Base-by-base conservation (phyloP, 495 filamentous ascomycete genomes). In the Pyrenula aspistea region DNA sequence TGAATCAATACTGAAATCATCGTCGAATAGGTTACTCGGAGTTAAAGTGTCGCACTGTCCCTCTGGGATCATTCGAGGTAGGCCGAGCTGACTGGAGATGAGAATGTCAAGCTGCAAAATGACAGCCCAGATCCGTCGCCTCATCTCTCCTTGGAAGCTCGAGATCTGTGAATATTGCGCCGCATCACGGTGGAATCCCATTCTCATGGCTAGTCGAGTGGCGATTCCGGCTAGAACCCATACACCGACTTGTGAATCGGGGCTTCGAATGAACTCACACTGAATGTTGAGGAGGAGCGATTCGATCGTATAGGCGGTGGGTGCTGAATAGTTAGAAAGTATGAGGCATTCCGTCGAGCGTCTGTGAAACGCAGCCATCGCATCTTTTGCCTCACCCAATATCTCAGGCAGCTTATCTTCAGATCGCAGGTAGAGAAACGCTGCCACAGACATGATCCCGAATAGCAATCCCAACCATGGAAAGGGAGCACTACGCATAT, bases 161-260 rank as follows among this genome's bases (percentile, higher is more conserved):
- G 72, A 70, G 4, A 78, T 62, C 22, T 56, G 66, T 25, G 64
- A 64, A 22, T 69, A 76, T 23, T 72, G 66, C 20, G 58, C 63
- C 0, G 73, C 59, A 56, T 77, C 73, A 4, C 74, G 67, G 55
- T 77, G 73, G 51, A 74, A 76, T 3, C 74, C 74, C 65, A 71
- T 76, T 47, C 68, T 66, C 67, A 76, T 69, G 3, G 74, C 70
- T 11, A 76, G 60, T 36, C 68, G 66, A 49, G 73, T 66, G 12
- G 67, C 62, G 19, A 71, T 69, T 10, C 71, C 69, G 1, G 76
- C 53, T 0, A 78, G 60, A 22, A 69, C 66, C 0, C 68, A 68
- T 20, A 72, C 63, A 11, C 67, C 69, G 24, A 67, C 56, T 48
- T 71, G 65, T 11, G 66, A 66, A 59, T 75, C 73, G 24, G 65